Percentiles rank a stretch among this genome's conserved stretches.
Conservation (phyloP, 169 alveolate species). For the Perkinsus olseni region DNA sequence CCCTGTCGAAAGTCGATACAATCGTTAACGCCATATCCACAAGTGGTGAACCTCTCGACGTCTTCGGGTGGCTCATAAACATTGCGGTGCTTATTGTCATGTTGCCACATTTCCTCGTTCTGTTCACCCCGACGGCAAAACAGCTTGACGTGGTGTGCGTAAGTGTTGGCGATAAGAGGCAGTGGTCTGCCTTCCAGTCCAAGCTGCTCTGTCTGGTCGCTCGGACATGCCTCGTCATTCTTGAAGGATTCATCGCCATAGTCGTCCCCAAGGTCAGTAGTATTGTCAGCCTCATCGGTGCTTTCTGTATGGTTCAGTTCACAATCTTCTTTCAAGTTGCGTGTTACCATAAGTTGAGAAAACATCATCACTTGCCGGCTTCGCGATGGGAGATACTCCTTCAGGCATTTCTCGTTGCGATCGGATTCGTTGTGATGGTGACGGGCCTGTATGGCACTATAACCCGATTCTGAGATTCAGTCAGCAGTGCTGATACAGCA, state of each 20-base stretch:
- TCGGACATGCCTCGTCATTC: neutral
- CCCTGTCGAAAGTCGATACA: neutral
- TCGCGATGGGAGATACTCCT: too few relatives aligned
- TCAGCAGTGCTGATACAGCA: too few relatives aligned
- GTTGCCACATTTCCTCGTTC: neutral
- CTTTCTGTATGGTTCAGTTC: neutral
- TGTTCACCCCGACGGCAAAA: neutral
- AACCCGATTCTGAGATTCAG: too few relatives aligned
- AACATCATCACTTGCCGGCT: too few relatives aligned
- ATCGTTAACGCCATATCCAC: neutral
- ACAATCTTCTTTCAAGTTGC: neutral
- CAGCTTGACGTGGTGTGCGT: neutral
- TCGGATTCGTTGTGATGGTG: too few relatives aligned
- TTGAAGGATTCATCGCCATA: neutral
- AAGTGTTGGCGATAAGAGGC: neutral
- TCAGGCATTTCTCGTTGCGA: too few relatives aligned
- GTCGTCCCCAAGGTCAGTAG: neutral
- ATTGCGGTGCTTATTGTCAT: neutral
- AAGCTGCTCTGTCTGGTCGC: neutral
- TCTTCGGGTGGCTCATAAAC: neutral
- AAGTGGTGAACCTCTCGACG: neutral
- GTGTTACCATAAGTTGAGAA: too few relatives aligned
- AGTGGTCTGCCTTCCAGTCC: neutral
- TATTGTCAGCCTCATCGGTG: neutral
- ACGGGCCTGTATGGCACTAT: too few relatives aligned